phyloP scores from a whole-genome alignment of 768 basidiomycete genomes.

The Leccinum rimulosum region DNA sequence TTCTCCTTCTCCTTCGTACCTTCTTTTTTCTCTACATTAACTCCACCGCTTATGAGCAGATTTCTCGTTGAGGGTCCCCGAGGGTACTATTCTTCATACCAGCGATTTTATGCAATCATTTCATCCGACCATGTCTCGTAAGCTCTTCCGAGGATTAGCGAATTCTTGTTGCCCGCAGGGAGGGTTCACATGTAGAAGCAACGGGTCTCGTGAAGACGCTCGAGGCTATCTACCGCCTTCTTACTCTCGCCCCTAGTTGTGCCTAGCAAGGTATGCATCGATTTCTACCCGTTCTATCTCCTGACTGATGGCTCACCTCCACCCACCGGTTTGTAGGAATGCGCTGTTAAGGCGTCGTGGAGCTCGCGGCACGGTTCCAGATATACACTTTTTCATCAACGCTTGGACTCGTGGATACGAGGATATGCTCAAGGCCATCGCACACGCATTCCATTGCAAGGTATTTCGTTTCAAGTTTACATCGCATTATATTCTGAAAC shows the following conservation, averaged over 20 bases:
- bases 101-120: constrained; percentile 83
- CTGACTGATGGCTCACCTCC: constrained; percentile 5
- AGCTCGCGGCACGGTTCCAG: constrained; percentile 63
- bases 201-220: constrained; percentile 44
- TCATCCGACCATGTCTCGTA: constrained; percentile 68
- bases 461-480: constrained; percentile 31
- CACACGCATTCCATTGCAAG: constrained; percentile 60
- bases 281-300: neutral
- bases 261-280: constrained; percentile 53
- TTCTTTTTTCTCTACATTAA: neutral
- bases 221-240: constrained; percentile 74
- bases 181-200: constrained; percentile 22
- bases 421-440: constrained; percentile 77
- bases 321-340: constrained; percentile 40
- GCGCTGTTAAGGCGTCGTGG: constrained; percentile 66
- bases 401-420: constrained; percentile 98
- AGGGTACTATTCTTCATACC: constrained; percentile 78
- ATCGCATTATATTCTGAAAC: neutral
- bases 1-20: too few species aligned
- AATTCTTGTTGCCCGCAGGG: constrained; percentile 26
- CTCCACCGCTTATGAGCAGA: constrained; percentile 41
- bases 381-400: constrained; percentile 84
- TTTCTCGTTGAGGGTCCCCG: constrained; percentile 76
- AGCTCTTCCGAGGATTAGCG: constrained; percentile 20
- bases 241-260: constrained; percentile 50